Base-by-base conservation (phyloP, 2,329 filamentous ascomycete species). In the Phyllosticta ampelicida region DNA sequence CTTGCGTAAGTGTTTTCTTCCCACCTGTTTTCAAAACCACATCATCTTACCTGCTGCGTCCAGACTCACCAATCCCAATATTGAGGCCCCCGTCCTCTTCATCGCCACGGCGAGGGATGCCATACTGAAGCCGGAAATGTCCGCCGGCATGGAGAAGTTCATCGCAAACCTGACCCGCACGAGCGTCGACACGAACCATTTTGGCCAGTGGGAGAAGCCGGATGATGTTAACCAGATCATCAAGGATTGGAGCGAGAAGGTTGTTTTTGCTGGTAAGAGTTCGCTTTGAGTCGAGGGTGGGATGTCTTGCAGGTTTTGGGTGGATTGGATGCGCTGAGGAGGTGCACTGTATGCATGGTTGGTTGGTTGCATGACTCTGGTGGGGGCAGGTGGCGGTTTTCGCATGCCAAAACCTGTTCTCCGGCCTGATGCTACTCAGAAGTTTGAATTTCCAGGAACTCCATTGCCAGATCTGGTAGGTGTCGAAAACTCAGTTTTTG, bases 141-240 rank as follows among this genome's bases (percentile, higher is more conserved):
- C 86, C 1, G 74, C 72, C 21, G 81, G 81, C 0, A 96, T 96
- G 89, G 84, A 84, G 19, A 75, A 78, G 62, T 74, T 76, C 62
- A 83, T 92, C 60, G 80, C 81, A 2, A 78, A 83, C 52, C 71
- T 95, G 66, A 86, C 81, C 8, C 77, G 79, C 61, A 78, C 74
- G 9, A 82, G 87, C 68, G 85, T 96, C 57, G 72, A 85, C 36
- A 80, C 86, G 0, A 77, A 79, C 18, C 94, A 97, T 73, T 97
- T 92, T 92, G 88, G 86, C 51, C 73, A 95, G 68, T 85, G 83
- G 77, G 83, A 96, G 76, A 82, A 81, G 62, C 79, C 86, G 0
- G 80, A 78, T 20, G 82, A 86, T 65, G 82, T 89, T 2, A 96
- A 96, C 71, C 70, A 68, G 54, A 75, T 84, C 61, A 77, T 96